Conservation (phyloP, 2,329 filamentous ascomycete species). For the Hypoxylon sp. region DNA sequence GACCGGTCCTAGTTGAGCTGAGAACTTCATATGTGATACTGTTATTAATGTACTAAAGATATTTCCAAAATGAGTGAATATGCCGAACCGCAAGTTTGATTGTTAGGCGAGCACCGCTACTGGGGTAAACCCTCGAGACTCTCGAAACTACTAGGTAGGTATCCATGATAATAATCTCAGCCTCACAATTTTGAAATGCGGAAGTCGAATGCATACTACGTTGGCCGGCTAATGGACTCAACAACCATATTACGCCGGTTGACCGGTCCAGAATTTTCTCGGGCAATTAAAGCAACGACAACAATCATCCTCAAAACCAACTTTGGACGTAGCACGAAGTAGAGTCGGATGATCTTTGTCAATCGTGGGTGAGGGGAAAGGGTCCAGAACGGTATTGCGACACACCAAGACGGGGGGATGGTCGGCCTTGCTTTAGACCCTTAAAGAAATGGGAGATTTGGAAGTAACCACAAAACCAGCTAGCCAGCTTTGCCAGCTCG, state of each 20-base stretch:
- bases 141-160: too few species aligned
- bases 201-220: conserved; percentile 17
- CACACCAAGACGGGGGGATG: conserved; percentile 37
- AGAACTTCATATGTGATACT: conserved; percentile 1
- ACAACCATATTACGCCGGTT: conserved; percentile 21
- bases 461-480: conserved; percentile 16
- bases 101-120: conserved; percentile 22
- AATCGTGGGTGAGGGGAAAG: conserved; percentile 46
- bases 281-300: conserved; percentile 30
- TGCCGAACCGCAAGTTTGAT: conserved; percentile 21
- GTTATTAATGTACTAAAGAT: conserved; percentile 10
- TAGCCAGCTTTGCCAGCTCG: conserved; percentile 9
- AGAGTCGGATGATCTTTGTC: conserved; percentile 44
- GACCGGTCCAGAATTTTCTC: conserved; percentile 36
- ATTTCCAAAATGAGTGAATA: conserved; percentile 13
- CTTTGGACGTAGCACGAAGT: conserved; percentile 26
- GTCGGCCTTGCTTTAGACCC: conserved; percentile 27
- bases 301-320: conserved; percentile 16
- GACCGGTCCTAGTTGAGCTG: neutral
- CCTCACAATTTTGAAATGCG: conserved; percentile 32
- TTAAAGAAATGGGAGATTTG: conserved; percentile 13
- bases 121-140: conserved; percentile 29
- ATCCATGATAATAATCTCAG: conserved; percentile 30
- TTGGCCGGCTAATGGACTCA: conserved; percentile 33
- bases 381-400: conserved; percentile 44